phyloP scores from a whole-genome alignment of 1,284 basidiomycete genomes.

The Cryptococcus amylolentus region DNA sequence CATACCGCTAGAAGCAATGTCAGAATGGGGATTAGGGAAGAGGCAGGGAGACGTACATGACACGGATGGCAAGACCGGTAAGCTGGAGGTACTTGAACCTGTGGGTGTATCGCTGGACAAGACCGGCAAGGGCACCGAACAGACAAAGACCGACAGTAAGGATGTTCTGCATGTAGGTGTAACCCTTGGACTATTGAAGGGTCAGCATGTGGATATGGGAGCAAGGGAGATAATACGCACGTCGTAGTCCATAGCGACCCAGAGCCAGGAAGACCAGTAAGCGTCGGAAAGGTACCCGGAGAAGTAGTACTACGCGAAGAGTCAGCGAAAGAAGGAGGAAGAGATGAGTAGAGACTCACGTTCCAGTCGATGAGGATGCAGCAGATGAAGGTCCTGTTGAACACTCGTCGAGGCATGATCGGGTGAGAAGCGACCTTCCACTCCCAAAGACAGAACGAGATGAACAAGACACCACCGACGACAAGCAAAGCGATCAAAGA shows the following conservation, averaged over 20 bases:
- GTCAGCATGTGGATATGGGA: neutral
- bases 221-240: conserved; percentile 4
- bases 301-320: conserved; percentile 30
- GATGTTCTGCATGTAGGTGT: conserved; percentile 37
- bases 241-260: conserved; percentile 35
- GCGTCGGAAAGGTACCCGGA: conserved; percentile 40
- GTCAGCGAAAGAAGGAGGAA: neutral
- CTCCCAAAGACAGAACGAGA: conserved; percentile 48
- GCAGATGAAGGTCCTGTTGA: conserved; percentile 46
- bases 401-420: conserved; percentile 48
- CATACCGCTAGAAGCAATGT: conserved; percentile 16
- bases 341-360: too few species aligned
- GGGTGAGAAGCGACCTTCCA: conserved; percentile 44
- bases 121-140: conserved; percentile 45
- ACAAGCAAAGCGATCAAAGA: conserved; percentile 51
- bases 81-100: conserved; percentile 50
- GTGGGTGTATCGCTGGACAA: conserved; percentile 47
- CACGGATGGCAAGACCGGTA: conserved; percentile 28
- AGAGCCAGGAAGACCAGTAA: conserved; percentile 49
- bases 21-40: neutral
- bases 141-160: conserved; percentile 44
- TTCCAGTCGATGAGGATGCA: neutral
- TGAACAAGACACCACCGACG: conserved; percentile 46
- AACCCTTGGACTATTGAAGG: conserved; percentile 20
- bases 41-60: conserved; percentile 18